Evolutionary conservation across 2,329 filamentous ascomycete species (phyloP), one percentile per base, ranked within the genome.

Genomic region (Verticillium klebahnii): DNA sequence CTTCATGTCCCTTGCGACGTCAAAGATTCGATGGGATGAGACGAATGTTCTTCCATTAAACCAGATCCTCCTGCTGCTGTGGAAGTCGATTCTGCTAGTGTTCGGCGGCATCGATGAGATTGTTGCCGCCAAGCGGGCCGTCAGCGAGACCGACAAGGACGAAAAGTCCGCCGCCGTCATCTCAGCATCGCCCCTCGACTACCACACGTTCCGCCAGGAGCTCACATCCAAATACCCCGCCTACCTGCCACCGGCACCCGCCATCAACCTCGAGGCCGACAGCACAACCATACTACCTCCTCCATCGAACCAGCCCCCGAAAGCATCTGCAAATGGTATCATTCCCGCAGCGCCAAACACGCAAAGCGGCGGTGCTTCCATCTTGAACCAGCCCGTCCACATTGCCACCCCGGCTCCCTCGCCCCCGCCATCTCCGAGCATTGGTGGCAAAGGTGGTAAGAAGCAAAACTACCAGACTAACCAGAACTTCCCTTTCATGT

Each of bases 381-480:
- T 99, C 69, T 83, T 99, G 31, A 88, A 98, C 72, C 94, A 98
- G 70, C 92, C 95, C 6, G 94, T 99, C 6, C 95, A 99, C 74
- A 99, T 99, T 68, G 95, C 95, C n/a, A 99, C 95, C 1, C 95
- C 95, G 0, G 94, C 93, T 0, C 95, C 95, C 1, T 99, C 95
- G 0, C 95, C 95, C 29, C 95, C 95, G 0, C 95, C 95, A 1
- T 97, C 94, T 1, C 95, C 95, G 0, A 84, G 81, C 11, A 89
- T 89, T 37, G 93, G 93, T 31, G 93, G 93, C 0, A 99, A 98
- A 74, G 92, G 91, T 59, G 93, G 90, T 1, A 99, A 99, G 81
- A 99, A 99, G 73, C 95, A 99, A 71, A 99, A 98, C 68, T 99
- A 99, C 70, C 95, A 99, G 74, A 99, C 95, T 0, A 99, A 99